Evolutionary conservation across 371 early-diverging fungal genomes (phyloP).

Genomic region (Mortierella polycephala): DNA sequence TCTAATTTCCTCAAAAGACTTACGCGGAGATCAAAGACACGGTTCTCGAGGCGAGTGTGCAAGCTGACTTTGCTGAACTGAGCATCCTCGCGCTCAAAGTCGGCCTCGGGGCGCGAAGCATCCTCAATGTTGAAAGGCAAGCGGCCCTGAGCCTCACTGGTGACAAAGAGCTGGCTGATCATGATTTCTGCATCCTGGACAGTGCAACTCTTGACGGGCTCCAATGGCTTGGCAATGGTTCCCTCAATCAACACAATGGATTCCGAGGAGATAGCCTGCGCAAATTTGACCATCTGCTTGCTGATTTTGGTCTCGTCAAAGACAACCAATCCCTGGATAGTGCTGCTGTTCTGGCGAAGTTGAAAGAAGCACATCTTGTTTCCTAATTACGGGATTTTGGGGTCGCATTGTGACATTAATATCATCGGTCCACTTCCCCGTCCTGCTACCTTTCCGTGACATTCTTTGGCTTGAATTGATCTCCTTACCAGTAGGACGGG

Average conservation of each 20-base stretch:
- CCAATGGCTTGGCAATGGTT: constrained; percentile 79
- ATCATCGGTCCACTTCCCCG: background rate
- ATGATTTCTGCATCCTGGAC: constrained; percentile 91
- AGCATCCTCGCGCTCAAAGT: constrained; percentile 77
- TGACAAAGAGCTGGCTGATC: constrained; percentile 75
- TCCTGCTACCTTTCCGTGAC: background rate
- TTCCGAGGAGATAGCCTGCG: constrained; percentile 82
- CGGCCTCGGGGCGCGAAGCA: constrained; percentile 89
- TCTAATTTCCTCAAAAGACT: constrained; percentile 8
- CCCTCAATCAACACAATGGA: constrained; percentile 92
- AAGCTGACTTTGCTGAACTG: constrained; percentile 85
- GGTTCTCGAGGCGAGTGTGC: constrained; percentile 97
- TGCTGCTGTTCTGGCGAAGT: constrained; percentile 88
- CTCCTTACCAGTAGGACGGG: constrained; percentile 82
- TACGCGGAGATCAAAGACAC: constrained; percentile 95
- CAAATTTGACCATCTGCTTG: constrained; percentile 97
- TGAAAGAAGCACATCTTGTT: constrained; percentile 93
- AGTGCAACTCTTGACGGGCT: constrained; percentile 93
- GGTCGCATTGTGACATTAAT: background rate
- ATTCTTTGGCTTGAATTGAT: background rate
- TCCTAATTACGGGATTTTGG: constrained; percentile 46
- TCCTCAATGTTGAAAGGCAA: constrained; percentile 98
- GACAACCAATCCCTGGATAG: constrained; percentile 89
- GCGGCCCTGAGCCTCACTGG: constrained; percentile 82
- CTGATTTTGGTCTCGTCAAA: constrained; percentile 80